phyloP scores from a whole-genome alignment of 192 early-diverging fungal species.

The Umbelopsis ramanniana region DNA sequence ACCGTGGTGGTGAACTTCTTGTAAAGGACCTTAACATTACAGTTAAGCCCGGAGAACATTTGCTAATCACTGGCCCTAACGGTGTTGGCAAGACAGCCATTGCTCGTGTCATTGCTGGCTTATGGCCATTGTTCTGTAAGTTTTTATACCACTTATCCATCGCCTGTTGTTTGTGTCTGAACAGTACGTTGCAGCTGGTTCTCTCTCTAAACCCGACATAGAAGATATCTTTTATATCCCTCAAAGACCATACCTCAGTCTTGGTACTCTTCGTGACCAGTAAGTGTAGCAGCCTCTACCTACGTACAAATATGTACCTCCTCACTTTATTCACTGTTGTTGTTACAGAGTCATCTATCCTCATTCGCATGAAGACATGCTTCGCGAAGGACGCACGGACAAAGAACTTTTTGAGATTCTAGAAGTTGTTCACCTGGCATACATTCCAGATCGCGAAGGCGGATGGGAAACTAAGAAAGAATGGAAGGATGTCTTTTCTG shows the following conservation, averaged over 20 bases:
- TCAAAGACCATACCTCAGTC: conserved; percentile 92
- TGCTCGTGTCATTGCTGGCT: conserved; percentile 89
- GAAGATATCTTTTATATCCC: conserved; percentile 97
- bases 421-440: conserved; percentile 78
- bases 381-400: conserved; percentile 72
- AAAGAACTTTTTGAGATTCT: conserved; percentile 81
- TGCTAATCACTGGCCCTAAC: conserved; percentile 93
- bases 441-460: conserved; percentile 85
- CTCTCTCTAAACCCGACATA: conserved; percentile 67
- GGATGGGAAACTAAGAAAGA: conserved; percentile 88
- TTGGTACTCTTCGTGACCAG: conserved; percentile 95
- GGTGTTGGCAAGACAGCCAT: conserved; percentile 93
- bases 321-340: background rate
- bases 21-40: conserved; percentile 78
- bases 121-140: conserved; percentile 90
- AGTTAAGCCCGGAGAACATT: conserved; percentile 84
- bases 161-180: background rate
- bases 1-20: conserved; percentile 78
- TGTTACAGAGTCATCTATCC: conserved; percentile 85
- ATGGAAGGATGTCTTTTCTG: conserved; percentile 94
- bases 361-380: conserved; percentile 83
- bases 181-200: conserved; percentile 51
- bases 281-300: conserved; percentile 25
- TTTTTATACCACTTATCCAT: background rate
- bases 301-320: background rate